A percentile compares a stretch with the other conserved stretches of the same genome.
Evolutionary conservation across 768 basidiomycete species (phyloP).

Genomic region (Tulasnella sp.): DNA sequence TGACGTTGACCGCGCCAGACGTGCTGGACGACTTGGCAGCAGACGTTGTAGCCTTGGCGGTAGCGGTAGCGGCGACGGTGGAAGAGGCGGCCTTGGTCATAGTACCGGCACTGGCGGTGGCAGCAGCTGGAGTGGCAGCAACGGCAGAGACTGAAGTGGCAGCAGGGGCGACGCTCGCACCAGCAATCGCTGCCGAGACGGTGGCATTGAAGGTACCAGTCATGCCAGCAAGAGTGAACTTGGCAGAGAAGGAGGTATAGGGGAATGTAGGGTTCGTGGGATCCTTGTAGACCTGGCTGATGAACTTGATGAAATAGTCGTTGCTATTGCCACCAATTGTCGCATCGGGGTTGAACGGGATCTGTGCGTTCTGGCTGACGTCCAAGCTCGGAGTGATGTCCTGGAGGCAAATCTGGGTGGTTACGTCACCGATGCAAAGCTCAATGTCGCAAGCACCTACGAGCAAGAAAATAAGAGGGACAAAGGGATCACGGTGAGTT

Average conservation of each 20-base stretch:
- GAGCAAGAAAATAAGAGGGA: background rate
- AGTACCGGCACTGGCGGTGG: background rate
- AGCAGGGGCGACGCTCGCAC: constrained; percentile 7
- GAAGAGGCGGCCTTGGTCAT: background rate
- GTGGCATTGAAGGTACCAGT: constrained; percentile 27
- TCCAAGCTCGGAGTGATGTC: constrained; percentile 26
- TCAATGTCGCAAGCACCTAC: constrained; percentile 12
- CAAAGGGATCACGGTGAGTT: background rate
- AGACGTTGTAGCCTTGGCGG: no score
- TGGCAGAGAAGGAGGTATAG: constrained; percentile 28
- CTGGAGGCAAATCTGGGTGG: constrained; percentile 26
- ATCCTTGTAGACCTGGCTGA: constrained; percentile 23
- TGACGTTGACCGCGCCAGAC: no score
- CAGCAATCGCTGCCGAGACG: constrained; percentile 23
- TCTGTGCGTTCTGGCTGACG: constrained; percentile 23
- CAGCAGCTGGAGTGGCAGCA: background rate
- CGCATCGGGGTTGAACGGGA: constrained; percentile 24
- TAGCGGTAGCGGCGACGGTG: background rate
- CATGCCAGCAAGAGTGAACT: constrained; percentile 26
- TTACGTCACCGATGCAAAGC: constrained; percentile 5
- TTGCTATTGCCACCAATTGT: constrained; percentile 21
- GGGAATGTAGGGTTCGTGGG: constrained; percentile 24
- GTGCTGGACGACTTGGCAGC: no score
- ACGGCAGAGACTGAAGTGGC: background rate
- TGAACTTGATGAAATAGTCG: constrained; percentile 30